Percentiles rank a stretch among this genome's conserved stretches.
These are phyloP conservation scores for Cadophora sp. DNA, from an alignment of 2,329 filamentous ascomycete species.

Conservation along the genomic window DNA sequence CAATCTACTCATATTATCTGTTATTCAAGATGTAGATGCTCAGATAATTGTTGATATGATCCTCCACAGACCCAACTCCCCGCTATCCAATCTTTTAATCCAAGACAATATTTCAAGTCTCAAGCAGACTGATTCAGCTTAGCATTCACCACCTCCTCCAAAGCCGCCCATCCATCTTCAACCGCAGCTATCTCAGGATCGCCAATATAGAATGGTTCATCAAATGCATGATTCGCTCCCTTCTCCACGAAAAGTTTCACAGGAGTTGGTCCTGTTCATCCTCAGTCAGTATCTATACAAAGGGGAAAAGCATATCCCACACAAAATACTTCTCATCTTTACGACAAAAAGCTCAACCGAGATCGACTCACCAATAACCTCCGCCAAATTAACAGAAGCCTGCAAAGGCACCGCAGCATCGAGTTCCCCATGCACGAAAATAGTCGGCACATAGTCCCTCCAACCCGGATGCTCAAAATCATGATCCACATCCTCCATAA, in stretches of 20 bases:
- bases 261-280: constrained; percentile 2
- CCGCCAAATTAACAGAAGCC: constrained; percentile 1
- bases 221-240: constrained; percentile 14
- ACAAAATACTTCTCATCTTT: neutral
- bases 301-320: no score
- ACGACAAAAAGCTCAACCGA: neutral
- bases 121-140: neutral
- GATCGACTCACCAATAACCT: constrained; percentile 18
- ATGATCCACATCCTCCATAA: constrained; percentile 19
- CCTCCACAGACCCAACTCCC: neutral
- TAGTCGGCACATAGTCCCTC: constrained; percentile 20
- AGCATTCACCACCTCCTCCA: constrained; percentile 14
- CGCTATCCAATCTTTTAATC: neutral
- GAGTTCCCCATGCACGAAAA: constrained; percentile 23
- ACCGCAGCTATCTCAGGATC: constrained; percentile 11
- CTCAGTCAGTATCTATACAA: neutral
- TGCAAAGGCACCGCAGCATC: constrained; percentile 21
- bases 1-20: no score
- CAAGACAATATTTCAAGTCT: neutral
- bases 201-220: constrained; percentile 14
- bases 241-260: constrained; percentile 12
- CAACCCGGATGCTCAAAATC: constrained; percentile 11
- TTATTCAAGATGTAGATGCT: neutral
- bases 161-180: constrained; percentile 15
- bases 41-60: neutral